Base-by-base conservation (phyloP, 768 basidiomycete species). In the Multifurca ochricompacta region DNA sequence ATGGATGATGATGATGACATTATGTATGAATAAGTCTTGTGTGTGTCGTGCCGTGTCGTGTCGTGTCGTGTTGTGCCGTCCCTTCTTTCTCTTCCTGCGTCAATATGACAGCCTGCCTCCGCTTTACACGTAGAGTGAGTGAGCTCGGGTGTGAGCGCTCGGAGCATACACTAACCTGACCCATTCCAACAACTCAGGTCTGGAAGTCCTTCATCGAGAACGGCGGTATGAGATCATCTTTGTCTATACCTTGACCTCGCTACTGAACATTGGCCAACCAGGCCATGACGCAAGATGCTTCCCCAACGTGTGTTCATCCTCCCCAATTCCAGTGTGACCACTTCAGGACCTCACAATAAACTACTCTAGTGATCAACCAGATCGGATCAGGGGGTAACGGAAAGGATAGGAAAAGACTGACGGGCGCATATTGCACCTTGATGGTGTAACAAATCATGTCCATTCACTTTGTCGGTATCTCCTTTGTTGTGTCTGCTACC, bases 261-360 rank as follows among this genome's bases (percentile, higher is more conserved):
- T 55, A 31, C n/a, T n/a, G n/a, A n/a, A n/a, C n/a, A n/a, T n/a
- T n/a, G n/a, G n/a, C n/a, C n/a, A 16, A 45, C 6, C 65, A 89
- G 88, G 89, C 5, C 89, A 91, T 64, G 89, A 91, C 63, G 75
- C 77, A 18, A 80, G 78, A 53, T 89, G 89, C 64, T 87, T 91
- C 67, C 87, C 87, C 1, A 83, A 87, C 60, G 87, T 88, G 63
- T 60, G 74, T 62, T 42, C 21, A 8, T 6, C n/a, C 19, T 11
- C 23, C 16, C 25, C 9, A 36, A 35, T n/a, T 14, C 40, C 21
- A 51, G 13, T 48, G 51, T 28, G 28, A 48, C 19, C 37, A 42
- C 18, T 25, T 44, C 14, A 25, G n/a, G 35, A 34, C 45, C 10
- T 30, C n/a, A n/a, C n/a, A n/a, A n/a, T n/a, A n/a, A n/a, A n/a